Percentiles rank a stretch among this genome's conserved stretches.
Evolutionary conservation across 805 yeast genomes (phyloP).

Genomic region (Monosporozyma siamensis): DNA sequence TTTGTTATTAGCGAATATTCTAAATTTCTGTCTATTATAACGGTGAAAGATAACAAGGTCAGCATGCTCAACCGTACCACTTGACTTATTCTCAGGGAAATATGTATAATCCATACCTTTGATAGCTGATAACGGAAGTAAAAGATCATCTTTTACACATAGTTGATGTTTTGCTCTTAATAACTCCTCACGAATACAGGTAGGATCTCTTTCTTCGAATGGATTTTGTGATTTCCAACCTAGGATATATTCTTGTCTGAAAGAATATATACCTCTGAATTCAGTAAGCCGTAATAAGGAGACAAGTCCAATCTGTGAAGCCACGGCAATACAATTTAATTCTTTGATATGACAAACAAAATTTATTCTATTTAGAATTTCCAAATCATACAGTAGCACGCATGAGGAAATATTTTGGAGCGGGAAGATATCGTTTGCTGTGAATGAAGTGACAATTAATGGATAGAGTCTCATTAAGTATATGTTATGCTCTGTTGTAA

Average conservation of each 20-base stretch:
- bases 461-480: slow-evolving; percentile 18
- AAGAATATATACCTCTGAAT: slow-evolving; percentile 22
- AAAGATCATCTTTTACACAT: slow-evolving; percentile 16
- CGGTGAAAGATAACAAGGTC: slow-evolving; percentile 9
- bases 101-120: slow-evolving; percentile 18
- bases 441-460: slow-evolving; percentile 17
- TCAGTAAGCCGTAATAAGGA: slow-evolving; percentile 22
- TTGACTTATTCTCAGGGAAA: slow-evolving; percentile 9
- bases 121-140: slow-evolving; percentile 14
- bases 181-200: slow-evolving; percentile 10
- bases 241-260: slow-evolving; percentile 23
- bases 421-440: slow-evolving; percentile 18
- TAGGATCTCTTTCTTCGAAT: slow-evolving; percentile 2
- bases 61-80: slow-evolving; percentile 9
- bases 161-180: slow-evolving; percentile 1
- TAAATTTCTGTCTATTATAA: slow-evolving; percentile 3
- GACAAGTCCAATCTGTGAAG: slow-evolving; percentile 19
- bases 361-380: slow-evolving; percentile 11
- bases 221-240: slow-evolving; percentile 23
- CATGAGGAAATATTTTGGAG: slow-evolving; percentile 1
- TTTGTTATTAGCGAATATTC: slow-evolving; percentile 1
- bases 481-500: slow-evolving; percentile 11
- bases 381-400: slow-evolving; percentile 7
- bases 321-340: slow-evolving; percentile 21
- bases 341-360: slow-evolving; percentile 20